These are phyloP conservation scores for Davidsoniella virescens DNA, from an alignment of 2,329 filamentous ascomycete species.

Conservation along the genomic window DNA sequence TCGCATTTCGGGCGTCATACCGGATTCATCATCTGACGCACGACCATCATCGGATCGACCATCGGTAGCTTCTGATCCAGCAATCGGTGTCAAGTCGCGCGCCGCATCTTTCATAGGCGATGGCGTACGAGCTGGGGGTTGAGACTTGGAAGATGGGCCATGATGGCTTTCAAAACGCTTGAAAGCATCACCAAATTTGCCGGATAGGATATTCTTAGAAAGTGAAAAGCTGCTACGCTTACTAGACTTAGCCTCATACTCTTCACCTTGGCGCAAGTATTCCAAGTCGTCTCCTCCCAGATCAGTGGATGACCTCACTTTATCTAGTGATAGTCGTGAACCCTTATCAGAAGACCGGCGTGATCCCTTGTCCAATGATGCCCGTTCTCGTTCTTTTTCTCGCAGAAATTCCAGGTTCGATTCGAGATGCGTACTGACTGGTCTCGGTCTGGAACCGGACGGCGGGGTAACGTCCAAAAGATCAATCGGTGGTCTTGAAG, in stretches of 20 bases:
- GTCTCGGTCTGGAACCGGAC: conserved; percentile 43
- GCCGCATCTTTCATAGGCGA: conserved; percentile 32
- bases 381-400: conserved; percentile 43
- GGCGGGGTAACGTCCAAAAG: conserved; percentile 33
- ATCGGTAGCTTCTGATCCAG: conserved; percentile 54
- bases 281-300: conserved; percentile 35
- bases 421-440: conserved; percentile 68
- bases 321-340: conserved; percentile 11
- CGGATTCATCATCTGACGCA: conserved; percentile 40
- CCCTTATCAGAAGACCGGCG: conserved; percentile 9
- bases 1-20: conserved; percentile 72
- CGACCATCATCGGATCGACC: conserved; percentile 46
- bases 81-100: conserved; percentile 49
- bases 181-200: conserved; percentile 87
- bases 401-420: conserved; percentile 70
- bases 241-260: conserved; percentile 38
- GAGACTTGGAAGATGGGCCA: conserved; percentile 14
- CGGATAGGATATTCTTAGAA: conserved; percentile 67
- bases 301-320: conserved; percentile 7
- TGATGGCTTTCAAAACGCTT: conserved; percentile 62
- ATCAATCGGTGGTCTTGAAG: conserved; percentile 48
- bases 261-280: conserved; percentile 63
- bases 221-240: conserved; percentile 57
- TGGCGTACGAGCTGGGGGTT: conserved; percentile 25
- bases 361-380: conserved; percentile 9